Evolutionary conservation across 345 rosid species (phyloP).

Genomic region (Heritiera fomes): DNA sequence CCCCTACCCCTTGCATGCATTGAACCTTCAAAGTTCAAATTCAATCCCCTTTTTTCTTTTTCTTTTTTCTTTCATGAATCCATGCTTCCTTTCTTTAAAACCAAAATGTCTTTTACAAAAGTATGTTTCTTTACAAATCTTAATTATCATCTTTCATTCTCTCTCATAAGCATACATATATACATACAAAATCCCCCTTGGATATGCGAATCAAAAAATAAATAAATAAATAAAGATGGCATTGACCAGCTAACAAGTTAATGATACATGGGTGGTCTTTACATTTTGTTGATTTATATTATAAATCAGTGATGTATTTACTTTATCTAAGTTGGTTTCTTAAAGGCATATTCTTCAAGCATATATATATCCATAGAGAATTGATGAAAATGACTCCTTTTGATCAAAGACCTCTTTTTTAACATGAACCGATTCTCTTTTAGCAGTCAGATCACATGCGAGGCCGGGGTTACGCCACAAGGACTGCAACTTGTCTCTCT

Average conservation of each 20-base stretch:
- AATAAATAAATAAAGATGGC: background rate
- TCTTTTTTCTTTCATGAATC: conserved; percentile 22
- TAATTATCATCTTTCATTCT: conserved; percentile 11
- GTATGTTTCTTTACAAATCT: conserved; percentile 24
- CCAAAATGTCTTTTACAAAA: conserved; percentile 36
- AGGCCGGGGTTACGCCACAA: conserved; percentile 28
- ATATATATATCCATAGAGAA: background rate
- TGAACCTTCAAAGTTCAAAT: conserved; percentile 20
- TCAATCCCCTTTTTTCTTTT: background rate
- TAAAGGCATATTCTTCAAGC: background rate
- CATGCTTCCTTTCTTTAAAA: conserved; percentile 26
- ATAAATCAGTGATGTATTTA: too few relatives aligned
- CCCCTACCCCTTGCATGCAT: conserved; percentile 19
- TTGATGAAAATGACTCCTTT: conserved; percentile 7
- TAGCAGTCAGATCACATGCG: conserved; percentile 29
- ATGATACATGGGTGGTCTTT: too few relatives aligned
- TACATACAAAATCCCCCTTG: conserved; percentile 2
- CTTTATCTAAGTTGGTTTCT: background rate
- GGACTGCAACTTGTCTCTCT: background rate
- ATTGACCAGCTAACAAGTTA: conserved; percentile 24
- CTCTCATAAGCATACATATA: background rate
- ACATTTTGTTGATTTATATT: too few relatives aligned
- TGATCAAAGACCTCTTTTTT: conserved; percentile 4
- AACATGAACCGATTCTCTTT: conserved; percentile 18
- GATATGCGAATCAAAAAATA: conserved; percentile 1